These are phyloP conservation scores for Coccinonectria pachysandricola DNA, from an alignment of 2,329 filamentous ascomycete species.

Conservation along the genomic window DNA sequence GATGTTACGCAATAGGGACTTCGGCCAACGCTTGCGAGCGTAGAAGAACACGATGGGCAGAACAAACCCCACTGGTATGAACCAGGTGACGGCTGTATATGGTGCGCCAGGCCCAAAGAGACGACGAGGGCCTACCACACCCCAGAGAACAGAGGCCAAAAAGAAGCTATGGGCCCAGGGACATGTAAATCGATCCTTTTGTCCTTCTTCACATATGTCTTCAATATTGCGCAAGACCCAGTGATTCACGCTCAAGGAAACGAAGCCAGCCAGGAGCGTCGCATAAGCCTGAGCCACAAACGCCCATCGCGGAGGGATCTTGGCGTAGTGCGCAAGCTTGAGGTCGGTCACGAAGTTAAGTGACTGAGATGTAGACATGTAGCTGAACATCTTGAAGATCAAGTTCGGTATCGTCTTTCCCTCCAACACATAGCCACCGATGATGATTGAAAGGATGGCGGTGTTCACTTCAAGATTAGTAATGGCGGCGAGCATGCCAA, in stretches of 20 bases:
- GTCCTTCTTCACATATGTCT: constrained; percentile 41
- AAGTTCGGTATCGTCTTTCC: constrained; percentile 57
- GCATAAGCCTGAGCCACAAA: constrained; percentile 45
- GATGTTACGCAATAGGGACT: constrained; percentile 12
- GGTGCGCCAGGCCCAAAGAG: constrained; percentile 36
- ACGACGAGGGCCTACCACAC: constrained; percentile 53
- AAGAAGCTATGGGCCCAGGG: constrained; percentile 42
- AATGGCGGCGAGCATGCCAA: constrained; percentile 45
- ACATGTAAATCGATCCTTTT: constrained; percentile 42
- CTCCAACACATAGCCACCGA: constrained; percentile 57
- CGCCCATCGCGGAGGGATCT: constrained; percentile 41
- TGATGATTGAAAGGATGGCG: constrained; percentile 56
- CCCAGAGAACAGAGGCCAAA: constrained; percentile 56
- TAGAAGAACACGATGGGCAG: constrained; percentile 12
- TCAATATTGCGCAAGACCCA: constrained; percentile 47
- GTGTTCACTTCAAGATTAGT: constrained; percentile 48
- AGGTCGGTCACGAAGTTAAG: constrained; percentile 49
- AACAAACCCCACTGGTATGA: constrained; percentile 9
- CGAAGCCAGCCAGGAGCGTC: constrained; percentile 41
- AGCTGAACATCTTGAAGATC: constrained; percentile 61
- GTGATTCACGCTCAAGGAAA: constrained; percentile 50
- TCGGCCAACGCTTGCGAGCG: constrained; percentile 10
- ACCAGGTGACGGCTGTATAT: constrained; percentile 12
- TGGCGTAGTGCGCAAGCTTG: constrained; percentile 55
- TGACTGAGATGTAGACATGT: constrained; percentile 50